These are phyloP conservation scores for Neonectria faginata DNA, from an alignment of 2,329 filamentous ascomycete genomes.

Conservation along the genomic window DNA sequence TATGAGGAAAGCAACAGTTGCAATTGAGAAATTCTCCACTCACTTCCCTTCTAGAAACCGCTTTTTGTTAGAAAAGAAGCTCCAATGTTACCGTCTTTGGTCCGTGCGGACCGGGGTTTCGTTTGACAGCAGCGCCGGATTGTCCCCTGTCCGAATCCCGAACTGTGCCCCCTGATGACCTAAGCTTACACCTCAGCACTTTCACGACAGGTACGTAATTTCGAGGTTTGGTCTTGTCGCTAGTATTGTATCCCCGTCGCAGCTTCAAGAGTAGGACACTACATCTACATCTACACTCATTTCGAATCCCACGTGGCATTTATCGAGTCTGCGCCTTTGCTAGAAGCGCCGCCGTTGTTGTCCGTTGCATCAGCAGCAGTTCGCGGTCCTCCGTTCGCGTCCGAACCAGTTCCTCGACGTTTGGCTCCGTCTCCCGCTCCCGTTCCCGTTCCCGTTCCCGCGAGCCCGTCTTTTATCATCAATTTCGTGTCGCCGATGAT, in stretches of 20 bases:
- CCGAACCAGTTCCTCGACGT: neutral
- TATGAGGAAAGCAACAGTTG: neutral
- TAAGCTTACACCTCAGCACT: conserved; percentile 31
- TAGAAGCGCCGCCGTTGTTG: neutral
- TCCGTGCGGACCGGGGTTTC: conserved; percentile 10
- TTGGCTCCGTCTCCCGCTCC: neutral
- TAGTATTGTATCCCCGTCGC: neutral
- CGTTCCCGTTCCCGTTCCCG: neutral
- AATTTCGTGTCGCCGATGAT: neutral
- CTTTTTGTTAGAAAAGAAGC: neutral
- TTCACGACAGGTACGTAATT: conserved; percentile 20
- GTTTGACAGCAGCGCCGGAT: conserved; percentile 12
- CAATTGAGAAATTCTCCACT: neutral
- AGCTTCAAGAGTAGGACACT: conserved; percentile 5
- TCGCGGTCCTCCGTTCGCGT: neutral
- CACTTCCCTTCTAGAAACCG: neutral
- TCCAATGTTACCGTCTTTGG: neutral
- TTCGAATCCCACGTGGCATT: conserved; percentile 17
- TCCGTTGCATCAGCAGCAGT: neutral
- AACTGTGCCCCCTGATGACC: conserved; percentile 41
- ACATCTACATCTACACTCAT: conserved; percentile 16
- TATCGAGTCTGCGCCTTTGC: neutral
- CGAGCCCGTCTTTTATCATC: neutral
- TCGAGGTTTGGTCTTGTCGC: conserved; percentile 1
- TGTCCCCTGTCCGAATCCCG: conserved; percentile 14